A percentile compares a stretch with the other conserved stretches of the same genome.
phyloP scores from a whole-genome alignment of 2,329 filamentous ascomycete species.

The Phialemonium atrogriseum region DNA sequence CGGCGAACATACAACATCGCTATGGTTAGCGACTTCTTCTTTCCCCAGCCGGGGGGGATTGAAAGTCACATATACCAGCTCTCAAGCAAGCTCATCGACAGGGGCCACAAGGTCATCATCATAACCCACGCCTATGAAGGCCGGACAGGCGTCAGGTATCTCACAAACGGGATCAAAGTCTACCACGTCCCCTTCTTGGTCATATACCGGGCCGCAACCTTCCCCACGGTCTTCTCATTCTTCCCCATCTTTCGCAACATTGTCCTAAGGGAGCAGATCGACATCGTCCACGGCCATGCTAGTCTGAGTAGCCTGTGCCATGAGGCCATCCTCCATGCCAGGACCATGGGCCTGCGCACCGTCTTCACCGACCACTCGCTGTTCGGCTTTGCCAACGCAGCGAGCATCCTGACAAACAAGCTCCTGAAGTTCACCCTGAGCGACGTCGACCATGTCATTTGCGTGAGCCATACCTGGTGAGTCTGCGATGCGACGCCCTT shows the following conservation, averaged over 20 bases:
- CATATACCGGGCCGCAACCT: conserved; percentile 87
- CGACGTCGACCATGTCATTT: conserved; percentile 97
- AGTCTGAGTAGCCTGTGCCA: conserved; percentile 90
- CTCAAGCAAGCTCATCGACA: conserved; percentile 90
- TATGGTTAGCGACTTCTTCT: conserved; percentile 99
- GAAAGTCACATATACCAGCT: conserved; percentile 99
- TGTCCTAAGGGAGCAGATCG: conserved; percentile 84
- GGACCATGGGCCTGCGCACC: conserved; percentile 92
- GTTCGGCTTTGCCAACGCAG: conserved; percentile 94
- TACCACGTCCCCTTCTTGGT: conserved; percentile 96
- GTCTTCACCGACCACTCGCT: conserved; percentile 97
- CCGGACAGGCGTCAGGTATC: conserved; percentile 83
- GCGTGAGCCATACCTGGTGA: conserved; percentile 95
- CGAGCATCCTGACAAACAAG: conserved; percentile 94
- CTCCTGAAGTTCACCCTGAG: conserved; percentile 91
- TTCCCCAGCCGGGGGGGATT: conserved; percentile 90
- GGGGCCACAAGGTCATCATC: conserved; percentile 95
- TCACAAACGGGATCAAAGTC: conserved; percentile 96
- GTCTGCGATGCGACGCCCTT: conserved; percentile 14
- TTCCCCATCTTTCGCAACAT: conserved; percentile 98
- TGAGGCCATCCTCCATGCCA: conserved; percentile 87
- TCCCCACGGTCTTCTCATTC: conserved; percentile 97
- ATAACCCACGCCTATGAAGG: conserved; percentile 94
- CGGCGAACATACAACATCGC: conserved; percentile 59
- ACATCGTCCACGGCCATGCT: conserved; percentile 96